Base-by-base conservation (phyloP, 2,329 filamentous ascomycete species). In the Chaetomiaceae sp. region DNA sequence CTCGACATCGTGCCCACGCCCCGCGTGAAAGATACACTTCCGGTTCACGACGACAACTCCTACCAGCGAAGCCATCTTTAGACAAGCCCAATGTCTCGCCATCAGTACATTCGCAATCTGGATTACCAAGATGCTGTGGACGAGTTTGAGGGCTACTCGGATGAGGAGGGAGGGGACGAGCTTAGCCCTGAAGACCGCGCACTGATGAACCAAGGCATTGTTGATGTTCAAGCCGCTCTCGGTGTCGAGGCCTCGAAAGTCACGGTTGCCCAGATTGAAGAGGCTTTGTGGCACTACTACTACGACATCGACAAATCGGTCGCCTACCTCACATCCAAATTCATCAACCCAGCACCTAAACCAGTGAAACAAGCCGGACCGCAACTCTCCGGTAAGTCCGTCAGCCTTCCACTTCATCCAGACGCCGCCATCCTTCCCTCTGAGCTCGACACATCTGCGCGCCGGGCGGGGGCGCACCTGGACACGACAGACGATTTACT, bases 201-300 rank as follows among this genome's bases (percentile, higher is more conserved):
- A 8, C 63, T 67, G 11, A 77, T 94, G 76, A 74, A 75, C 32
- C 65, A 77, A 32, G 84, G 82, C 41, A 88, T 83, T 1, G 70
- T 74, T 32, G 74, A 83, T 53, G 84, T 94, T 29, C 75, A 79
- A 48, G 72, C 73, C 51, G 74, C 76, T 8, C 71, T 95, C n/a
- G 84, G 81, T 6, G 65, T 69, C 9, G 72, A 78, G 50, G 71
- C 74, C 26, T 68, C 68, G 53, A 80, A 78, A 51, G 73, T 83
- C 57, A 76, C 73, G 29, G 68, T 65, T 37, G 65, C 60, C 30
- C 84, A 95, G 61, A 91, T 96, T 52, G 81, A 95, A 63, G 91
- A 97, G 51, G 79, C 90, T 0, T 68, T 98, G 14, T 97, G 89
- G 88, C 81, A 98, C 66, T 96, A 96, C 66, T 97, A 91, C 65